These are phyloP conservation scores for Davidsoniella neocaledoniae DNA, from an alignment of 2,329 filamentous ascomycete species.

Conservation along the genomic window DNA sequence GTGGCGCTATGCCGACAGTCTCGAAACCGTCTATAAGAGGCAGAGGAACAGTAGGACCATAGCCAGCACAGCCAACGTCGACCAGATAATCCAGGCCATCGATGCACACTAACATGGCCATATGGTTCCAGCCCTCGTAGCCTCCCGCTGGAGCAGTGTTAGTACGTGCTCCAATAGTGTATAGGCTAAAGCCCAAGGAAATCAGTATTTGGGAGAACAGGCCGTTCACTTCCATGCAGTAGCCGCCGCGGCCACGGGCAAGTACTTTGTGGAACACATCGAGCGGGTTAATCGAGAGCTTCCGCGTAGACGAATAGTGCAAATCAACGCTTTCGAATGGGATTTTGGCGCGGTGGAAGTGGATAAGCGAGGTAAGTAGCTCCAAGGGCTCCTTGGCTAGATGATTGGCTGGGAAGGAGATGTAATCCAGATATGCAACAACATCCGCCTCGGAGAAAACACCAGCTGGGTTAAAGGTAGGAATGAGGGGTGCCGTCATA, in stretches of 20 bases:
- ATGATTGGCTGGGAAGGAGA: constrained; percentile 16
- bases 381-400: constrained; percentile 13
- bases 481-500: background rate
- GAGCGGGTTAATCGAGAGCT: constrained; percentile 23
- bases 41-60: constrained; percentile 21
- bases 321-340: constrained; percentile 38
- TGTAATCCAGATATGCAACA: constrained; percentile 18
- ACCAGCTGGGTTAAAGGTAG: background rate
- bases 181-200: constrained; percentile 31
- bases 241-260: constrained; percentile 28
- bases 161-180: constrained; percentile 31
- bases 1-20: constrained; percentile 25
- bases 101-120: constrained; percentile 42
- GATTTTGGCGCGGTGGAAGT: constrained; percentile 29
- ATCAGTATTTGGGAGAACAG: constrained; percentile 31
- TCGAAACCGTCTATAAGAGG: constrained; percentile 17
- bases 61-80: constrained; percentile 45
- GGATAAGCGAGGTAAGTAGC: constrained; percentile 20
- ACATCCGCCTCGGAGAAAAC: constrained; percentile 16
- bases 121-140: constrained; percentile 31
- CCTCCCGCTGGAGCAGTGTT: constrained; percentile 11
- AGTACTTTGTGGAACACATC: constrained; percentile 30
- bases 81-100: constrained; percentile 29
- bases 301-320: constrained; percentile 28
- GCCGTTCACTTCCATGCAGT: constrained; percentile 34